Base-by-base conservation (phyloP, 1,139 yeast species). In the Hyphopichia khmerensis region DNA sequence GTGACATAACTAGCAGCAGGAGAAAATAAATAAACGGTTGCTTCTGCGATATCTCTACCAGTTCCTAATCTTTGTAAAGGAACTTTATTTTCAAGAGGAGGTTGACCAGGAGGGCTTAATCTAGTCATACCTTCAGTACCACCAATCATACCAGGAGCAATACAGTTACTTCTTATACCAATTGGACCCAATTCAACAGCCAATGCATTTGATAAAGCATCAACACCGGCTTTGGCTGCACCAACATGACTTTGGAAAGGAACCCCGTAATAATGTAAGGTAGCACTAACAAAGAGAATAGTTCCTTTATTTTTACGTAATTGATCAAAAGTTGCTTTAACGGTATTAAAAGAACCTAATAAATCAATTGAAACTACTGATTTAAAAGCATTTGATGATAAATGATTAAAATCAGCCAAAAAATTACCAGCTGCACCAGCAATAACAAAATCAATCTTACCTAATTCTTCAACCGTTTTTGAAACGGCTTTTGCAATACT, bases 381-480 rank as follows among this genome's bases (percentile, higher is more conserved):
- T 62, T 87, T 86, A 75, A 91, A 91, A 1, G 96, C 98, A 57
- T 89, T 89, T 27, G 93, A 59, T 1, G 95, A 85, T 52, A 91
- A 69, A 53, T 83, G 84, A 57, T 84, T 83, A 64, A 91, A 80
- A 58, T 89, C 95, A 30, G 90, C 71, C 45, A 91, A 61, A 57
- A 93, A 91, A 70, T 91, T 93, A 11, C 99, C 98, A 2, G 98
- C 98, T 2, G 99, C 99, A 18, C 98, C 98, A 36, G 95, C 95
- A 65, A 91, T 85, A 38, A 90, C 95, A 59, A 64, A 87, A 63
- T 91, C 97, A 47, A 88, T 84, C 49, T 75, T 70, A 13, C 95
- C 96, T 51, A 88, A 76, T 52, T 76, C 73, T 6, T 64, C 59
- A 13, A 89, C 88, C 0, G 96, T 82, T 36, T 59, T 55, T 16